Base-by-base conservation (phyloP, 495 filamentous ascomycete species). In the Xylaria curta region DNA sequence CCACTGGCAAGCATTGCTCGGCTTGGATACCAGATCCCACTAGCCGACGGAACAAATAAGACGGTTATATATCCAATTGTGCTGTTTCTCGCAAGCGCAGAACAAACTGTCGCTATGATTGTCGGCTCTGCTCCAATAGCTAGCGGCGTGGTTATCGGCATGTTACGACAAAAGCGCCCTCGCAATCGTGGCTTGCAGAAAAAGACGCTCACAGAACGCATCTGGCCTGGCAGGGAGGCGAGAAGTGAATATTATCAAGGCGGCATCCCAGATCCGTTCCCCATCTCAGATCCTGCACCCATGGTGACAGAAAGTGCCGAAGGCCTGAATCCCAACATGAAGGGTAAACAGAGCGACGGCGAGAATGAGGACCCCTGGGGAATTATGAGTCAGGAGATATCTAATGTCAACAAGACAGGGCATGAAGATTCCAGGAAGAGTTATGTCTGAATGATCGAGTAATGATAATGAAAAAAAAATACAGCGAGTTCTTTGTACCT, bases 51-150 rank as follows among this genome's bases (percentile, higher is more conserved):
- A 15, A 5, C 60, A 31, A 73, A 73, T 17, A 66, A 51, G 68
- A 73, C 72, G 21, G 67, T 70, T 67, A 73, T 73, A 28, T 73
- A 73, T 36, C 31, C 72, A 0, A 70, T 73, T 6, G 49, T 73
- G 0, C 12, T 61, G n/a, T 38, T 73, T 24, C 72, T 73, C 53
- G 72, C 81, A 31, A 69, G 75, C n/a, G 77, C 75, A n/a, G 78
- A 80, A 59, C 74, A 78, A 40, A 40, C 54, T 9, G 66, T 73
- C 8, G 71, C 71, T 12, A 64, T 58, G 42, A 69, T 73, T 24
- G 60, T 69, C 36, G 71, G 71, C 19, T 73, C 66, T 26, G 71
- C 66, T 10, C 71, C 71, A 7, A 54, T 73, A 36, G 58, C 54
- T 8, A 73, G 60, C 40, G 71, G 54, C 6, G 47, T 64, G 33